A percentile compares a stretch with the other conserved stretches of the same genome.
Conservation (phyloP, 306 rosid species). For the Glycine soja region DNA sequence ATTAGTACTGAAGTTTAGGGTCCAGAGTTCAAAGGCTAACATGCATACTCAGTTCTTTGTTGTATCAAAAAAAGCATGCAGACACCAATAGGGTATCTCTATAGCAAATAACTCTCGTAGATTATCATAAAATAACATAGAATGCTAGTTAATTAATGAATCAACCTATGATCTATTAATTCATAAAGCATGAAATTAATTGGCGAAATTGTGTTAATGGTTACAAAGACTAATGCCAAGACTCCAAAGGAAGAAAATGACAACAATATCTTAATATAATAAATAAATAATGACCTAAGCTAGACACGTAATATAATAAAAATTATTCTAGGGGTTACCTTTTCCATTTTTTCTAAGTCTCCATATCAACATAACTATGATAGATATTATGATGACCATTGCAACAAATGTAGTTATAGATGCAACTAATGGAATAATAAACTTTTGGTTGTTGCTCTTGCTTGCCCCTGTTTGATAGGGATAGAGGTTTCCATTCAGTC, state of each 20-base stretch:
- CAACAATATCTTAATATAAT: not conserved
- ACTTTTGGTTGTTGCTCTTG: constrained; percentile 17
- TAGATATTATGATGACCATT: constrained; percentile 17
- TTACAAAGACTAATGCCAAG: not conserved
- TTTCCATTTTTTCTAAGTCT: constrained; percentile 15
- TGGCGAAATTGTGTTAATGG: not conserved
- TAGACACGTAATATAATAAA: not conserved
- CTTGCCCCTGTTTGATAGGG: constrained; percentile 10
- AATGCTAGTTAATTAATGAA: not conserved
- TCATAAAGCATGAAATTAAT: not conserved
- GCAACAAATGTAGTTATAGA: constrained; percentile 1
- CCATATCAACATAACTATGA: not conserved
- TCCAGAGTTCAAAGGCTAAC: not conserved
- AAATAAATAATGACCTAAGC: not conserved
- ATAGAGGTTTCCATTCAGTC: constrained; percentile 45
- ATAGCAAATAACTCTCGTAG: not conserved
- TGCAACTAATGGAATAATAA: constrained; percentile 48
- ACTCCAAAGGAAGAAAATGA: not conserved
- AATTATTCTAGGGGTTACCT: not conserved
- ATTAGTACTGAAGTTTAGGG: no score
- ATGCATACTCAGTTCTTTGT: not conserved
- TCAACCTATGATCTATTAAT: not conserved
- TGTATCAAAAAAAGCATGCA: not conserved
- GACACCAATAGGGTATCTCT: no score
- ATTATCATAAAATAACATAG: not conserved